Conservation (phyloP, 805 yeast genomes). For the Candida oleophila region DNA sequence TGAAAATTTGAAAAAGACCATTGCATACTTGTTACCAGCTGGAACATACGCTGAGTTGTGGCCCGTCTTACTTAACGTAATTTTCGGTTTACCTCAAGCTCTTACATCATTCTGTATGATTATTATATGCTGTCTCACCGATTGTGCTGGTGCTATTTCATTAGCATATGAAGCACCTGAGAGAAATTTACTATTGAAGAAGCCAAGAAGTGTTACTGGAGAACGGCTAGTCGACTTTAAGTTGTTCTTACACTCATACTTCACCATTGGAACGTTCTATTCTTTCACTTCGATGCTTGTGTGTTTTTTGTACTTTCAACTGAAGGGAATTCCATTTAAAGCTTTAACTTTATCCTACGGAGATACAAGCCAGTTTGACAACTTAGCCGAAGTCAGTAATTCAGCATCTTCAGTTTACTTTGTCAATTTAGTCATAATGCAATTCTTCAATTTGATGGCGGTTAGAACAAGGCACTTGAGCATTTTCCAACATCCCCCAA, state of each 20-base stretch:
- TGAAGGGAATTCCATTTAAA: conserved; percentile 34
- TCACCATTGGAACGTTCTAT: conserved; percentile 41
- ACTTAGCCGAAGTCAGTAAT: conserved; percentile 19
- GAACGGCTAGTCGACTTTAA: conserved; percentile 40
- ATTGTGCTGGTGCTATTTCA: conserved; percentile 44
- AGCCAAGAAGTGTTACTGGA: conserved; percentile 42
- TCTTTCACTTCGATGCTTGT: conserved; percentile 41
- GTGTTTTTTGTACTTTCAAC: conserved; percentile 35
- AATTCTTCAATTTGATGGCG: conserved; percentile 44
- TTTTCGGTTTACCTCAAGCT: conserved; percentile 51
- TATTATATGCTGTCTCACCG: conserved; percentile 49
- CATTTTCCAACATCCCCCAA: conserved; percentile 41
- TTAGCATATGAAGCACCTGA: conserved; percentile 47
- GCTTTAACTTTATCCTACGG: conserved; percentile 38
- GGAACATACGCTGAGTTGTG: conserved; percentile 51
- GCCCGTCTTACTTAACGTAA: conserved; percentile 47
- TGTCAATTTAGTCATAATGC: conserved; percentile 46
- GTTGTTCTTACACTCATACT: conserved; percentile 42
- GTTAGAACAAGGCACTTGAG: conserved; percentile 43
- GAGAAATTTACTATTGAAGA: conserved; percentile 37
- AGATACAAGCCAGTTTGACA: conserved; percentile 17
- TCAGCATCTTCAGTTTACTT: conserved; percentile 47
- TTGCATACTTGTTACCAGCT: conserved; percentile 51
- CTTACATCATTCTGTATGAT: conserved; percentile 51
- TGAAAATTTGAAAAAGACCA: conserved; percentile 47